Base-by-base conservation (phyloP, 192 early-diverging fungal genomes). In the Coemansia aciculifera region DNA sequence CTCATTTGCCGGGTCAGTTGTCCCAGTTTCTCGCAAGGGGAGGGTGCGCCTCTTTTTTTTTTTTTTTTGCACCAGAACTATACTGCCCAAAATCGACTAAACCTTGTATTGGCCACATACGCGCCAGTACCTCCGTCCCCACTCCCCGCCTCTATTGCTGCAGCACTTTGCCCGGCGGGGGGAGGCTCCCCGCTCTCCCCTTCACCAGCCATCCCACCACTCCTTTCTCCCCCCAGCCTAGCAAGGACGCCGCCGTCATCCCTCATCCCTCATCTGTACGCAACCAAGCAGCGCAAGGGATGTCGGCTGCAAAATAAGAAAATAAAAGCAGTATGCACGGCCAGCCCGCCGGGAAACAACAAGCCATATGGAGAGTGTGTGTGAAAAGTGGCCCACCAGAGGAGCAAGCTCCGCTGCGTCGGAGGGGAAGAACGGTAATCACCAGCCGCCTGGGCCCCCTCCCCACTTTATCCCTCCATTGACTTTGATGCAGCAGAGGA, bases 11-110 rank as follows among this genome's bases (percentile, higher is more conserved):
- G 23, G 49, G 49, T 52, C 49, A 13, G 49, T 24, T 52, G 49
- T 52, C 49, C 24, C 49, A 52, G 29, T 52, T 52, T 52, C 49
- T 52, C 24, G 49, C 11, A 29, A 52, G 15, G 32, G 32, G 32
- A 60, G 59, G 17, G 17, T 19, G 49, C 24, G 49, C 49, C 24
- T 29, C 49, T 52, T 29, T 52, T 34, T 34, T 34, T 52, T 34
- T 34, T 34, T 34, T 34, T 34, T 48, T 48, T 52, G 49, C 12
- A 52, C 49, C 24, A 52, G 24, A 29, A n/a, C 59, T 10, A 38
- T 60, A 60, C 59, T 60, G 59, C 59, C 59, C 15, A 60, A 59
- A 37, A 59, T 59, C 23, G 24, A 52, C 59, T 37, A 59, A 34
- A 60, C 31, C 31, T 60, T 60, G 59, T 60, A 60, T 37, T 38